Evolutionary conservation across 805 yeast species (phyloP), one percentile per base, ranked within the genome.

Genomic region (Deakozyma indianensis): DNA sequence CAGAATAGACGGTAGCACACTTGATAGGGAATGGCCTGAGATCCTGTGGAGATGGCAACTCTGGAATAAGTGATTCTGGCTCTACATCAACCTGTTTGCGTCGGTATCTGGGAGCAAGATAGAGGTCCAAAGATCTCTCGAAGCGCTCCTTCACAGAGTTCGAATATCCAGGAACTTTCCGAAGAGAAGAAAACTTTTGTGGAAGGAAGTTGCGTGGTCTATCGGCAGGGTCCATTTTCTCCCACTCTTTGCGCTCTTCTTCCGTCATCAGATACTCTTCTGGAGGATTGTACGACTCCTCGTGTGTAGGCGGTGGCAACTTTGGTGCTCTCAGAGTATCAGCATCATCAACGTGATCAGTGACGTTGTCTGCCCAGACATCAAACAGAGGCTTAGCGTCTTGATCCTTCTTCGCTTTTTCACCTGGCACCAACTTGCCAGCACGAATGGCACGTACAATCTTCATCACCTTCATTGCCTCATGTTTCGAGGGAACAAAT

Each of bases 241-340:
- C 75, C 84, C 90, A 84, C 55, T 73, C 68, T 53, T 78, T 70
- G 52, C 66, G 68, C 60, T 90, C 97, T 56, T 86, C 90, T 42
- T 77, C 83, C 14, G 78, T 78, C 50, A 85, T 66, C 53, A 92
- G 66, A 57, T 92, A 92, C 68, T 92, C 99, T 58, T 74, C 95
- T 3, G 99, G 99, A 29, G 99, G 99, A 60, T 92, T 92, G 64
- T 92, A 92, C 56, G 92, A 79, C 67, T 90, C 96, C 53, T 90
- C 98, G 59, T 92, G 78, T 0, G 96, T 85, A 47, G 99, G 99
- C 28, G 96, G 97, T 15, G 95, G 78, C 55, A 86, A 55, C 63
- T 92, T 90, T 32, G 99, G 98, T 15, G 98, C 98, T 59, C 95
- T 77, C 55, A 90, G 69, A 51, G 77, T 86, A 42, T 86, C 69